Evolutionary conservation across 495 filamentous ascomycete species (phyloP).

Genomic region (Penicillium taxi): DNA sequence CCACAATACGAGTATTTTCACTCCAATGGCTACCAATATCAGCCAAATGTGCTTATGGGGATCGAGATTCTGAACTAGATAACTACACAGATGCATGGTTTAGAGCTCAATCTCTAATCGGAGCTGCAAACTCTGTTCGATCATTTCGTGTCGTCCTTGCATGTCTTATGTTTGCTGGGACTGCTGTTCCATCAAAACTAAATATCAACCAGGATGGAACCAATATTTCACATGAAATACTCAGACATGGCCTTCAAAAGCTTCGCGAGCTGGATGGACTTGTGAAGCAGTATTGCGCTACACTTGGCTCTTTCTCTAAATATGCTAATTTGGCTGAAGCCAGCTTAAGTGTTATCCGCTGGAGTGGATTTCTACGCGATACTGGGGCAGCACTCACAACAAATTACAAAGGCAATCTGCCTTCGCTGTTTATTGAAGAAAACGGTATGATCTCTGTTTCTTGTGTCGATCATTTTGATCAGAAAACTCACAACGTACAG

Average conservation of each 20-base stretch:
- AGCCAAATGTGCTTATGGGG: neutral
- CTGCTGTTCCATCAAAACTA: slow-evolving; percentile 9
- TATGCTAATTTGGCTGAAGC: slow-evolving; percentile 15
- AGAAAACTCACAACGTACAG: too few relatives aligned
- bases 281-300: slow-evolving; percentile 11
- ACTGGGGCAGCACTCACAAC: slow-evolving; percentile 16
- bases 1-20: slow-evolving; percentile 13
- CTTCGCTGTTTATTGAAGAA: slow-evolving; percentile 1
- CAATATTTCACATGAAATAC: slow-evolving; percentile 2
- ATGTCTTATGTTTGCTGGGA: slow-evolving; percentile 16
- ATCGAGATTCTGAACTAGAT: slow-evolving; percentile 1
- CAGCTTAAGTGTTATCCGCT: slow-evolving; percentile 17
- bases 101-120: slow-evolving; percentile 3
- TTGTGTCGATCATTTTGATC: too few relatives aligned
- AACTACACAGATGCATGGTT: slow-evolving; percentile 15
- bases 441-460: slow-evolving; percentile 3
- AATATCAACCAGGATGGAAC: neutral
- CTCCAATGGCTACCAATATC: slow-evolving; percentile 19
- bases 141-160: slow-evolving; percentile 16
- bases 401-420: slow-evolving; percentile 10
- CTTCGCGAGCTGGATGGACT: slow-evolving; percentile 9
- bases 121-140: slow-evolving; percentile 4
- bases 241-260: slow-evolving; percentile 8
- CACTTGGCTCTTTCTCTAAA: slow-evolving; percentile 13
- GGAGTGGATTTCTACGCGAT: slow-evolving; percentile 19